Conservation (phyloP, 495 filamentous ascomycete species). For the Penicillium alfredii region DNA sequence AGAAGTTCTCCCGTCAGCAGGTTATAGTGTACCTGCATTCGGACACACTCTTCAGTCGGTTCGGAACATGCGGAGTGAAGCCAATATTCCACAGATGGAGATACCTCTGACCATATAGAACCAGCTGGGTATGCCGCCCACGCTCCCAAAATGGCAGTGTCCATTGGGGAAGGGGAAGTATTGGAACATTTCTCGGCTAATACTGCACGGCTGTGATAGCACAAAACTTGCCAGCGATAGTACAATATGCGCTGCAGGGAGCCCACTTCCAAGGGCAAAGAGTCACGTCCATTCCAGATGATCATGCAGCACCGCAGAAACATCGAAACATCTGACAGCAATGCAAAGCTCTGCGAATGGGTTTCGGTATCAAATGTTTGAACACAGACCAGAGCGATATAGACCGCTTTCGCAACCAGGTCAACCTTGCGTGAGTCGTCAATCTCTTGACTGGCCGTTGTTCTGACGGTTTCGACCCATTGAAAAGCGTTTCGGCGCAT, state of each 20-base stretch:
- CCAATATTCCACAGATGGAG: no score
- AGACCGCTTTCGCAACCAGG: conserved; percentile 22
- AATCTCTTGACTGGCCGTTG: conserved; percentile 1
- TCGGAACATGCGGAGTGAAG: no score
- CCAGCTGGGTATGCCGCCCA: conserved; percentile 44
- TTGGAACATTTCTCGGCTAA: conserved; percentile 12
- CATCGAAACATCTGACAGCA: conserved; percentile 23
- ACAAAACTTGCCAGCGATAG: conserved; percentile 24
- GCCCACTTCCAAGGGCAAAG: conserved; percentile 3
- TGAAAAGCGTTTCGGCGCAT: no score
- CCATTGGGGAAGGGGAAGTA: conserved; percentile 15
- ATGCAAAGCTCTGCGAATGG: conserved; percentile 9
- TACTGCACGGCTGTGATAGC: conserved; percentile 12
- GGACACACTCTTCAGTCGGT: no score
- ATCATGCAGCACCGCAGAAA: conserved; percentile 34
- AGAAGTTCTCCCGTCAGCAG: conserved; percentile 51
- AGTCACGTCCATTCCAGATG: conserved; percentile 32
- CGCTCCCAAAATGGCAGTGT: conserved; percentile 27
- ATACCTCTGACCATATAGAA: no score
- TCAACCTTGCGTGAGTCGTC: conserved; percentile 13
- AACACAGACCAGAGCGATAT: conserved; percentile 31
- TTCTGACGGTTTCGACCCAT: no score
- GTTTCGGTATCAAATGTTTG: conserved; percentile 32
- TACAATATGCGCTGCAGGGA: conserved; percentile 9
- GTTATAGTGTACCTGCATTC: conserved; percentile 45